Evolutionary conservation across 345 rosid species (phyloP).

Genomic region (Syzygium aqueum): DNA sequence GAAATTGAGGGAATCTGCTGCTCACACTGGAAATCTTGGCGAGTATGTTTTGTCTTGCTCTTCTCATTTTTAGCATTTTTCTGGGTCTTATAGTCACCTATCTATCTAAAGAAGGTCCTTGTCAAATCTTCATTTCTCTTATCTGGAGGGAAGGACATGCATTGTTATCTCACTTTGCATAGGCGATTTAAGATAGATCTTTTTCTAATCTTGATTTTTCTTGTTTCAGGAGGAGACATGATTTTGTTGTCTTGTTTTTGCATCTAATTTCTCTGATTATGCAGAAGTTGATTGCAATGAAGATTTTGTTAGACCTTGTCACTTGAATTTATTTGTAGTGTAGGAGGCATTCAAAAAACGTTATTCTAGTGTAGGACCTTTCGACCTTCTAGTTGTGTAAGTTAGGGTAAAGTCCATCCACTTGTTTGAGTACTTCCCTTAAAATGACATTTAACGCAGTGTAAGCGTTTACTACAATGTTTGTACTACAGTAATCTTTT

Average conservation of each 20-base stretch:
- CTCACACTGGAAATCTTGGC: slow-evolving; percentile 49
- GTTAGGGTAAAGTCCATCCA: neutral
- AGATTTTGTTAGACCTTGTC: neutral
- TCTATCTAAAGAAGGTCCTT: neutral
- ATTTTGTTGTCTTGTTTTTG: neutral
- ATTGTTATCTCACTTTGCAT: neutral
- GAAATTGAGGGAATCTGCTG: slow-evolving; percentile 71
- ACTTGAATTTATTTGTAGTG: neutral
- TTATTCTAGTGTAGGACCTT: neutral
- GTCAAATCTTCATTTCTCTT: neutral
- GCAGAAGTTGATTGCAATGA: neutral
- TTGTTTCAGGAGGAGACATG: neutral
- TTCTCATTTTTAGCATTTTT: neutral
- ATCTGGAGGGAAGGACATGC: neutral
- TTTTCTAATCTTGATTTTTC: neutral
- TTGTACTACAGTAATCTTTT: neutral
- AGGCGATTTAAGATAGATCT: neutral
- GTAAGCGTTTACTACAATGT: neutral
- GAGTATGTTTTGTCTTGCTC: slow-evolving; percentile 47
- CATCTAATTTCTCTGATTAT: neutral
- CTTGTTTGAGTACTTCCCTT: neutral
- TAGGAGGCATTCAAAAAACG: neutral
- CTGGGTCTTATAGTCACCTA: neutral
- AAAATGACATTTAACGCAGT: neutral
- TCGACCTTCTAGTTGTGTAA: neutral